Conservation (phyloP, 306 rosid species). For the Gastrolobium villosum region DNA sequence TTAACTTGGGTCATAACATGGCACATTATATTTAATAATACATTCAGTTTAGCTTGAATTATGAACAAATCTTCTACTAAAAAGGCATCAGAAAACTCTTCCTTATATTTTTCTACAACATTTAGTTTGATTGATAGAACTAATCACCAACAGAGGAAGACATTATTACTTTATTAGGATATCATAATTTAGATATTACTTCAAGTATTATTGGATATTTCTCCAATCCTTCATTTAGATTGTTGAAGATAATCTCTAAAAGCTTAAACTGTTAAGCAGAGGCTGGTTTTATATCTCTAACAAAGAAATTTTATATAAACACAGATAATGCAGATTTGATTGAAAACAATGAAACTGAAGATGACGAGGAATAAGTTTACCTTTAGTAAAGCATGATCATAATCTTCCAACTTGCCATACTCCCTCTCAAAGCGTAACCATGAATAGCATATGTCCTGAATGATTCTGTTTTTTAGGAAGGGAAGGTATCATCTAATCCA, state of each 20-base stretch:
- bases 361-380: slow-evolving; percentile 53
- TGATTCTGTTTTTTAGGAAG: slow-evolving; percentile 76
- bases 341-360: slow-evolving; percentile 5
- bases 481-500: slow-evolving; percentile 82
- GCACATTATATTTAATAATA: background rate
- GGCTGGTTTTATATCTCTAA: background rate
- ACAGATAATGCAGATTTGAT: background rate
- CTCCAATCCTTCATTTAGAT: background rate
- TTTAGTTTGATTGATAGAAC: slow-evolving; percentile 2
- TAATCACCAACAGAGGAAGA: background rate
- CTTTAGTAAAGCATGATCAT: slow-evolving; percentile 82
- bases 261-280: background rate
- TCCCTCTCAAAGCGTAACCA: slow-evolving; percentile 97
- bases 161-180: background rate
- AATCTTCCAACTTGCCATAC: slow-evolving; percentile 81
- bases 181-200: background rate
- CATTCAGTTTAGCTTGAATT: slow-evolving; percentile 5
- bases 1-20: background rate
- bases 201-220: background rate
- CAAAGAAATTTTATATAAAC: background rate
- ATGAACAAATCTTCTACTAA: background rate
- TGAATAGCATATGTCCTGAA: slow-evolving; percentile 95
- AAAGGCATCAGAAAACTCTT: background rate
- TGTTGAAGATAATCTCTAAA: background rate
- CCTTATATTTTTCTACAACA: background rate